Percentiles rank a stretch among this genome's conserved stretches.
Conservation (phyloP, 2,329 filamentous ascomycete genomes). For the Aplosporella prunicola region DNA sequence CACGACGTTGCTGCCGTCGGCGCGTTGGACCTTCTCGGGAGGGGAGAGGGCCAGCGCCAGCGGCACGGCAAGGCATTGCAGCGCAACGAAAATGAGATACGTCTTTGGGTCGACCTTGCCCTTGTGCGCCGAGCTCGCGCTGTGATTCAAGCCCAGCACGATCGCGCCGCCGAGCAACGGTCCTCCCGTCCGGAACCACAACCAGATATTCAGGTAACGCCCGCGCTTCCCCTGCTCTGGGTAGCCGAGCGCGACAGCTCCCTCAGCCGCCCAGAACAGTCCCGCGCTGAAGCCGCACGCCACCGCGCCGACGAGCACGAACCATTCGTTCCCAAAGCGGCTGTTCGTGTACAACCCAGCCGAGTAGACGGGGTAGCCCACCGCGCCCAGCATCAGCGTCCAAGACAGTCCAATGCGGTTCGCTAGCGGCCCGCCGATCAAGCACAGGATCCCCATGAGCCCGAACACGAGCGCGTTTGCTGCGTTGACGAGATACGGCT, state of each 20-base stretch:
- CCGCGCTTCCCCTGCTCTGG: constrained; percentile 40
- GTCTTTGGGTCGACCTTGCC: constrained; percentile 29
- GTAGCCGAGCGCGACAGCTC: constrained; percentile 41
- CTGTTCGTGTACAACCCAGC: constrained; percentile 43
- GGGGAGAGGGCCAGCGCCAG: constrained; percentile 32
- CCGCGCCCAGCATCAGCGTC: constrained; percentile 36
- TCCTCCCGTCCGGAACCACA: constrained; percentile 43
- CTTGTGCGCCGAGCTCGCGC: constrained; percentile 19
- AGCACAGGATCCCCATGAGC: constrained; percentile 38
- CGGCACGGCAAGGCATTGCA: constrained; percentile 30
- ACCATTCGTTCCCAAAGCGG: constrained; percentile 43
- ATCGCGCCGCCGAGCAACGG: constrained; percentile 41
- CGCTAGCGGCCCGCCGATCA: constrained; percentile 40
- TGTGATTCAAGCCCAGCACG: constrained; percentile 37
- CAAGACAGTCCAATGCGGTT: constrained; percentile 41
- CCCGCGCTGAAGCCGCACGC: constrained; percentile 41
- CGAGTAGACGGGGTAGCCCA: constrained; percentile 41
- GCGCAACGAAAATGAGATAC: constrained; percentile 35
- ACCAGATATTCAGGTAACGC: constrained; percentile 39
- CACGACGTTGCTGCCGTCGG: constrained; percentile 32
- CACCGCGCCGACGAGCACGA: constrained; percentile 41
- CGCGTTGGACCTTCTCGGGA: constrained; percentile 35
- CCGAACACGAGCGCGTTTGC: constrained; percentile 45
- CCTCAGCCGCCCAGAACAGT: constrained; percentile 44
- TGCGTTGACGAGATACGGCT: constrained; percentile 44